A percentile compares a stretch with the other conserved stretches of the same genome.
These are phyloP conservation scores for Melaleuca alternifolia DNA, from an alignment of 345 rosid species.

Conservation along the genomic window DNA sequence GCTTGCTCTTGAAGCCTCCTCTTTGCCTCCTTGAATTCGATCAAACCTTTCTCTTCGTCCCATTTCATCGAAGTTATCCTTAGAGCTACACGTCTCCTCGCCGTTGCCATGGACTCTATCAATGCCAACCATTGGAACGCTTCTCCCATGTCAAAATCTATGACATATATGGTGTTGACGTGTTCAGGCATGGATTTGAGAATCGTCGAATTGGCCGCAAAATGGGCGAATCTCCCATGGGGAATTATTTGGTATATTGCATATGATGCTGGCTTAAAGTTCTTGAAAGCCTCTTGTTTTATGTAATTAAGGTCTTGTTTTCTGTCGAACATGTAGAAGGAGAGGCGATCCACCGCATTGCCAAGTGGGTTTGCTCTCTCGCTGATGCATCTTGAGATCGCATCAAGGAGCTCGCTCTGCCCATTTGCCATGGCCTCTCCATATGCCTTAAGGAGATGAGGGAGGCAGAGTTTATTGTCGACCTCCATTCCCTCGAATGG, in stretches of 20 bases:
- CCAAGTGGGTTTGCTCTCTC: constrained; percentile 34
- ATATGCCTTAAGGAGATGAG: constrained; percentile 33
- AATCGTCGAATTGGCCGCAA: constrained; percentile 36
- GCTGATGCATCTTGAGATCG: constrained; percentile 11
- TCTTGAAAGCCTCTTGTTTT: constrained; percentile 23
- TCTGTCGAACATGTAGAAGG: constrained; percentile 18
- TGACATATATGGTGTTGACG: constrained; percentile 17
- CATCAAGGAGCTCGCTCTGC: constrained; percentile 27
- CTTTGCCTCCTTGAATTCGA: constrained; percentile 14
- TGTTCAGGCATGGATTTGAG: constrained; percentile 24
- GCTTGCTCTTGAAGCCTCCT: constrained; percentile 20
- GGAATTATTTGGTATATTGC: constrained; percentile 34
- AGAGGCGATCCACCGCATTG: constrained; percentile 23
- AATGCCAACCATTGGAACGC: constrained; percentile 41
- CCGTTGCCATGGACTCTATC: constrained; percentile 18
- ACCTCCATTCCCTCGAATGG: constrained; percentile 15
- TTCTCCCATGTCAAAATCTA: constrained; percentile 43
- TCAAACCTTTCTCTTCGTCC: constrained; percentile 12
- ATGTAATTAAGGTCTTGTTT: constrained; percentile 22
- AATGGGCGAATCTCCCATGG: constrained; percentile 43
- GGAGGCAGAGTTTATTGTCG: constrained; percentile 8
- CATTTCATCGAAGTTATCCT: constrained; percentile 25
- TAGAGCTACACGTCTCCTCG: constrained; percentile 3
- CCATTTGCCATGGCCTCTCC: constrained; percentile 30
- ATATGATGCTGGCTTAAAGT: constrained; percentile 22